phyloP scores from a whole-genome alignment of 345 rosid species.

The Linum lewisii region DNA sequence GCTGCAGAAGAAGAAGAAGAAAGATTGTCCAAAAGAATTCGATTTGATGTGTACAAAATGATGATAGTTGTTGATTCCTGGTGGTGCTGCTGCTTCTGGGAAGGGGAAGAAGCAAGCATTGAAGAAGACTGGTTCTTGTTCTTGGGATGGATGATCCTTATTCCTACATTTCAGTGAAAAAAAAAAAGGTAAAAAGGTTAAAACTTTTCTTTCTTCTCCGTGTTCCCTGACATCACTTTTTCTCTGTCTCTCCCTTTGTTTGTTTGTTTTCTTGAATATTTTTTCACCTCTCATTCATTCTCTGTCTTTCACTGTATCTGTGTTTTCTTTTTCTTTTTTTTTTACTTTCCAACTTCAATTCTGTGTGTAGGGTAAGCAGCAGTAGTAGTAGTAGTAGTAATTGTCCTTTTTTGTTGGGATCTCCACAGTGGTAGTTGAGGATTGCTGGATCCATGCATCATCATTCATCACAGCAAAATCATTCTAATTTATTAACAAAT shows the following conservation, averaged over 20 bases:
- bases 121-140: conserved; percentile 18
- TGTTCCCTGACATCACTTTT: conserved; percentile 13
- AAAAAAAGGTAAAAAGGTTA: conserved; percentile 12
- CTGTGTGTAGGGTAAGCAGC: background rate
- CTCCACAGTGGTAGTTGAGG: conserved; percentile 18
- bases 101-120: background rate
- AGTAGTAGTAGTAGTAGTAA: too few species aligned
- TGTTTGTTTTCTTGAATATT: background rate
- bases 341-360: background rate
- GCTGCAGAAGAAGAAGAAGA: too few species aligned
- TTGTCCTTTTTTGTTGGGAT: conserved; percentile 8
- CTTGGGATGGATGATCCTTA: conserved; percentile 18
- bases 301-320: background rate
- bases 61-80: too few species aligned
- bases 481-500: too few species aligned
- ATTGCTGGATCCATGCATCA: background rate
- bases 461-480: background rate
- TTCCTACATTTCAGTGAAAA: conserved; percentile 58
- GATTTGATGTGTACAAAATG: too few species aligned
- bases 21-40: too few species aligned
- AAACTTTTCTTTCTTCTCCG: conserved; percentile 20
- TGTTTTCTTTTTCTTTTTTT: background rate
- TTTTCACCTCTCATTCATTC: background rate
- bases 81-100: too few species aligned
- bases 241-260: too few species aligned